Conservation (phyloP, 768 basidiomycete genomes). For the Russula abietina region DNA sequence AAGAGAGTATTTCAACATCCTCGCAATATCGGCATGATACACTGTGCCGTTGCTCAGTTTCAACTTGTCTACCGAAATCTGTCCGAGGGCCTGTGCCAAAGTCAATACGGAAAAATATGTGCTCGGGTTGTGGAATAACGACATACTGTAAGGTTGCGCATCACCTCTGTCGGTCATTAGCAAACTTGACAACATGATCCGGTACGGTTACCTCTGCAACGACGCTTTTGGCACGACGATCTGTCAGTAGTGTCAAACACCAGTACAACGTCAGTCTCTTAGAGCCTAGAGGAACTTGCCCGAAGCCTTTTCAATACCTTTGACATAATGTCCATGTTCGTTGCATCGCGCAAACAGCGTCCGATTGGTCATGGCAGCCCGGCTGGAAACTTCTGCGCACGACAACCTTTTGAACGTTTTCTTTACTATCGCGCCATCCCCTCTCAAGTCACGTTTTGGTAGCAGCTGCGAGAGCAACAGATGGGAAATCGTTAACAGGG, state of each 20-base stretch:
- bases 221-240: conserved; percentile 94
- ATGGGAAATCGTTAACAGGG: conserved; percentile 94
- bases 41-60: too few relatives aligned
- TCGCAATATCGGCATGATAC: too few relatives aligned
- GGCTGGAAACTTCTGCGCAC: conserved; percentile 70
- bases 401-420: conserved; percentile 91
- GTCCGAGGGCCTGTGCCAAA: too few relatives aligned
- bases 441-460: conserved; percentile 77
- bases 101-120: too few relatives aligned
- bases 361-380: conserved; percentile 86
- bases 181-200: conserved; percentile 79
- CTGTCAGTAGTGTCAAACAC: conserved; percentile 94
- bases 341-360: conserved; percentile 94
- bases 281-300: conserved; percentile 82
- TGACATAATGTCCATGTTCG: conserved; percentile 99
- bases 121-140: neutral
- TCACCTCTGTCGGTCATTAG: conserved; percentile 89
- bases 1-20: too few relatives aligned
- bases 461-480: conserved; percentile 66
- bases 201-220: conserved; percentile 90
- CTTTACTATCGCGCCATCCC: conserved; percentile 69
- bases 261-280: conserved; percentile 94
- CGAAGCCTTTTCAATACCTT: conserved; percentile 96
- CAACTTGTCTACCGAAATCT: neutral
- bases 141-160: conserved; percentile 83